phyloP scores from a whole-genome alignment of 371 early-diverging fungal genomes.

The Circinella umbellata region DNA sequence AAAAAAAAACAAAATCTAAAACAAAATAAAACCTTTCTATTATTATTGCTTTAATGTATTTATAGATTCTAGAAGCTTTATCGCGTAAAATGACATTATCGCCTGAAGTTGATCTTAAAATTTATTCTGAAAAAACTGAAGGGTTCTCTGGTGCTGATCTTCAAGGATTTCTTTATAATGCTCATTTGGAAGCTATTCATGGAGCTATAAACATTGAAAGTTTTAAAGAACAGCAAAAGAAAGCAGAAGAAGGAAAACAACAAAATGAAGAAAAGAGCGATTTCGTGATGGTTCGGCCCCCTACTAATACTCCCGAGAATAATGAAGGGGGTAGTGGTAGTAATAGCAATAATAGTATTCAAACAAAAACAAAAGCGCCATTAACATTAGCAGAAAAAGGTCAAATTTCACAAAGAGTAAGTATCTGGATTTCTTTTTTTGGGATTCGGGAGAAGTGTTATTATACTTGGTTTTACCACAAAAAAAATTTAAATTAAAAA shows the following conservation, averaged over 20 bases:
- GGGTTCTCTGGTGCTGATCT: slow-evolving; percentile 93
- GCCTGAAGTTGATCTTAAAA: slow-evolving; percentile 57
- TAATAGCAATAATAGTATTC: neutral
- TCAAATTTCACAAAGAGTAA: slow-evolving; percentile 63
- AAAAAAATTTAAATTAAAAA: neutral
- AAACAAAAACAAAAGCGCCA: slow-evolving; percentile 24
- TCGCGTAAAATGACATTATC: slow-evolving; percentile 72
- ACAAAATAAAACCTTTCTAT: no score
- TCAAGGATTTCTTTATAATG: slow-evolving; percentile 91
- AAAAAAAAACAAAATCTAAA: neutral
- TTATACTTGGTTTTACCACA: no score
- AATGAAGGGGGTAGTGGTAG: slow-evolving; percentile 7
- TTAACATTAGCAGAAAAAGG: slow-evolving; percentile 68
- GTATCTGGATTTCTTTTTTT: neutral
- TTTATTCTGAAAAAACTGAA: slow-evolving; percentile 70
- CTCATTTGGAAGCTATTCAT: slow-evolving; percentile 90
- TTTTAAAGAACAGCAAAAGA: slow-evolving; percentile 47
- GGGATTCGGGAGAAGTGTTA: neutral
- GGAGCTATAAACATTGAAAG: slow-evolving; percentile 61
- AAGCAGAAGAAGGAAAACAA: slow-evolving; percentile 27
- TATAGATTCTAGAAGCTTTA: slow-evolving; percentile 65
- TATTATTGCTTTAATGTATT: no score
- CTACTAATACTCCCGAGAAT: slow-evolving; percentile 17
- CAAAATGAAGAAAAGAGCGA: slow-evolving; percentile 36
- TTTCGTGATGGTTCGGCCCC: slow-evolving; percentile 35